phyloP scores from a whole-genome alignment of 441 rosid species.

The Corymbia citriodora region DNA sequence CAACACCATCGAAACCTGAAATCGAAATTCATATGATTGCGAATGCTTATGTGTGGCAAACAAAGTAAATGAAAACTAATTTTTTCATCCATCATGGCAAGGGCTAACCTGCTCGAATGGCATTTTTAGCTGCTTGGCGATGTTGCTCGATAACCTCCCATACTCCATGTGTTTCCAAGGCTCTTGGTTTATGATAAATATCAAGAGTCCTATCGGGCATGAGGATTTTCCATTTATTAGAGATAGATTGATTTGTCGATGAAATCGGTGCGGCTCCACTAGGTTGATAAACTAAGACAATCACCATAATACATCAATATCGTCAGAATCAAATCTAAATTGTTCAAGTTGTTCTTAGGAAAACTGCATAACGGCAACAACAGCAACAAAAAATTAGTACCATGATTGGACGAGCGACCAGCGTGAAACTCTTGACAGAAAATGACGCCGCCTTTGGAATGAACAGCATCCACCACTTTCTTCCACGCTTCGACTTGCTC shows the following conservation, averaged over 20 bases:
- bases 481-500: slow-evolving; percentile 9
- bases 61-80: not conserved
- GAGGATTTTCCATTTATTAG: not conserved
- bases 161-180: not conserved
- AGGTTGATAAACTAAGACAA: not conserved
- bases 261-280: not conserved
- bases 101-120: not conserved
- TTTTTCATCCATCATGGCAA: not conserved
- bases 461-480: slow-evolving; percentile 7
- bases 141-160: not conserved
- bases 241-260: not conserved
- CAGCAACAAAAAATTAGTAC: not conserved
- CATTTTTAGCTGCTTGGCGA: not conserved
- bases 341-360: not conserved
- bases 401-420: not conserved
- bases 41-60: not conserved
- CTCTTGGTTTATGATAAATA: not conserved
- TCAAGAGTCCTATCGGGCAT: not conserved
- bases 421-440: slow-evolving; percentile 3
- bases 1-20: slow-evolving; percentile 8
- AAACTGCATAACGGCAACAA: not conserved
- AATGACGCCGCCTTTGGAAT: not conserved
- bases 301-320: not conserved
- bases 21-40: not conserved
- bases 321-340: not conserved